Evolutionary conservation across 2,329 filamentous ascomycete species (phyloP).

Genomic region (Colletotrichum euphorbiae): DNA sequence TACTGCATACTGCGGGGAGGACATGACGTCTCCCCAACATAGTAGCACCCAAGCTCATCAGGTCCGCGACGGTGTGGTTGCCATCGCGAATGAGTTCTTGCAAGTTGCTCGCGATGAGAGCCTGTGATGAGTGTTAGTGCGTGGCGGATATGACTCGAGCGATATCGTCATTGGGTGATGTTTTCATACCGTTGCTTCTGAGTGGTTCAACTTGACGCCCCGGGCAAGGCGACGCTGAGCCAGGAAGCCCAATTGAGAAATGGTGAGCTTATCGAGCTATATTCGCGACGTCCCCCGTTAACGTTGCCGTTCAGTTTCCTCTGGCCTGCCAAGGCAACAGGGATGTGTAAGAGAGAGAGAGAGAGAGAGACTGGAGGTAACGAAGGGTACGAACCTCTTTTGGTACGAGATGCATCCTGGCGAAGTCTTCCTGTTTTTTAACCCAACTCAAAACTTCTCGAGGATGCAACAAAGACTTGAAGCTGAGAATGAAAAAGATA

Average conservation of each 20-base stretch:
- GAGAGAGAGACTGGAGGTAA: constrained; percentile 35
- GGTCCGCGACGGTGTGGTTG: constrained; percentile 88
- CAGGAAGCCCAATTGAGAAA: constrained; percentile 87
- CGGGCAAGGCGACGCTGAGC: constrained; percentile 90
- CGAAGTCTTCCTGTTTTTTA: constrained; percentile 9
- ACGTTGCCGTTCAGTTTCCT: constrained; percentile 25
- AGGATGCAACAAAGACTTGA: not conserved
- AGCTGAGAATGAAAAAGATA: constrained; percentile 3
- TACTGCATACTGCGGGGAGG: constrained; percentile 81
- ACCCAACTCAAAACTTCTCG: constrained; percentile 6
- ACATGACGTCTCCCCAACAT: constrained; percentile 96
- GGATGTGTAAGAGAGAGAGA: constrained; percentile 37
- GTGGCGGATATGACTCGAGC: not conserved
- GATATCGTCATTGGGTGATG: not conserved
- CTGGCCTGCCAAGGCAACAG: constrained; percentile 31
- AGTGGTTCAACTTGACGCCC: constrained; percentile 89
- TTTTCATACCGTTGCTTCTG: constrained; percentile 79
- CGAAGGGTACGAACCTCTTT: constrained; percentile 58
- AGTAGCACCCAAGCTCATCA: constrained; percentile 90
- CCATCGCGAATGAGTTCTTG: constrained; percentile 99
- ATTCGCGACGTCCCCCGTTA: constrained; percentile 37
- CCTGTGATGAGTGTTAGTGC: constrained; percentile 56
- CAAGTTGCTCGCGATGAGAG: constrained; percentile 86
- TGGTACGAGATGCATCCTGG: constrained; percentile 60
- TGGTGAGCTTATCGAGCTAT: constrained; percentile 95